Evolutionary conservation across 1,284 basidiomycete genomes (phyloP), one percentile per base, ranked within the genome.

Genomic region (Mycena citricolor): DNA sequence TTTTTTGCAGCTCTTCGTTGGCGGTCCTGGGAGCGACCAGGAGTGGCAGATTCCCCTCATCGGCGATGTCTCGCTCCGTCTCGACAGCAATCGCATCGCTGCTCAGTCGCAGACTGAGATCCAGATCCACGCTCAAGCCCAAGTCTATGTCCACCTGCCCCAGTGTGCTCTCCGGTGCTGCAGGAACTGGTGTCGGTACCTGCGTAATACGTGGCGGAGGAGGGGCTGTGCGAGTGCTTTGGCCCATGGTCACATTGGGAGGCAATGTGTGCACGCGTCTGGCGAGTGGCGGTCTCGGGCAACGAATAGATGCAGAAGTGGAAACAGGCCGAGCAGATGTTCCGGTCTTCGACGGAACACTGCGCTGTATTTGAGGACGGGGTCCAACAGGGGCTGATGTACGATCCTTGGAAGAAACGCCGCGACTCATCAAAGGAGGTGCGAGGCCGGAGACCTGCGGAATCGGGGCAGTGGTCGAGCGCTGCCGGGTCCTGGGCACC

Each of bases 1-100:
- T 69, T 29, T 61, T 60, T 54, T 70, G 71, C 28, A 69, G 51
- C 31, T 67, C 67, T 16, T 63, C 64, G 38, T 76, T 68, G 4
- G 61, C 57, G 8, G 67, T 66, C 40, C 61, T 61, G 2, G 72
- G 74, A 2, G 74, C 69, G 10, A 55, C 57, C 20, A 67, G 55
- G 20, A 61, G 46, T 19, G 65, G 61, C 14, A 64, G 39, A 24
- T 55, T 49, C 24, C 42, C 44, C 5, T 39, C 32, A 28, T 41
- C 46, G 11, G 26, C 17, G n/a, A n/a, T n/a, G n/a, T n/a, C n/a
- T n/a, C n/a, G n/a, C 23, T 49, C 47, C 24, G 19, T 26, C 13
- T 20, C 44, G 1, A 20, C 40, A 5, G 16, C 42, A 6, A 29
- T 10, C 25, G 49, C 44, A 20, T 31, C 17, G 7, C 42, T 39